phyloP scores from a whole-genome alignment of 73 alveolate genomes.

The Paramecium primaurelia region DNA sequence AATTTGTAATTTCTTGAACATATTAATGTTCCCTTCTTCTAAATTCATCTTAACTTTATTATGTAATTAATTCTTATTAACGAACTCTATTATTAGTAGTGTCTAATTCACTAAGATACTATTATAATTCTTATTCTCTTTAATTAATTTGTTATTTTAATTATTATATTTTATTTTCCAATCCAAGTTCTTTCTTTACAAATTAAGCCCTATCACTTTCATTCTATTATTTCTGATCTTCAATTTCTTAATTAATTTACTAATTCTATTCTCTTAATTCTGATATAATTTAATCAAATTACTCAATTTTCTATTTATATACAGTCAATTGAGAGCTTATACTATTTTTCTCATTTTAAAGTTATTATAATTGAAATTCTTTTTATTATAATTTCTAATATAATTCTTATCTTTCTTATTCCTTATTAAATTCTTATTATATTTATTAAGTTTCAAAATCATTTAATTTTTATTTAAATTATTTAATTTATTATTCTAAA shows the following conservation, averaged over 20 bases:
- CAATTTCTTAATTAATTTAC: neutral
- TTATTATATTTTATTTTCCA: neutral
- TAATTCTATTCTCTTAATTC: neutral
- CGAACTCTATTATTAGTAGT: neutral
- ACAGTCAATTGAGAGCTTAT: neutral
- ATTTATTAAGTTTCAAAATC: neutral
- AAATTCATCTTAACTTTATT: constrained; percentile 20
- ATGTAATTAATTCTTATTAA: neutral
- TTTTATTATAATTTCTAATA: neutral
- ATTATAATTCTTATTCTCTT: neutral
- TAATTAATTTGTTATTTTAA: neutral
- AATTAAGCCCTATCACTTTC: constrained; percentile 16
- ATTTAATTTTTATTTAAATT: neutral
- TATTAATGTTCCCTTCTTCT: neutral
- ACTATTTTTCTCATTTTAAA: neutral
- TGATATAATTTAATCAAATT: neutral
- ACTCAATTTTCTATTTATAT: neutral
- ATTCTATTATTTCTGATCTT: neutral
- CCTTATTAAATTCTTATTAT: neutral
- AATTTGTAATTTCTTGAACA: neutral
- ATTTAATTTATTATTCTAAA: neutral
- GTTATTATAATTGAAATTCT: neutral
- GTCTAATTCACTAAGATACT: neutral
- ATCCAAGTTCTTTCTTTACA: neutral
- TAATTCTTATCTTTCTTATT: neutral